phyloP scores from a whole-genome alignment of 2,329 filamentous ascomycete species.

The Phaeosphaeriaceae sp. region DNA sequence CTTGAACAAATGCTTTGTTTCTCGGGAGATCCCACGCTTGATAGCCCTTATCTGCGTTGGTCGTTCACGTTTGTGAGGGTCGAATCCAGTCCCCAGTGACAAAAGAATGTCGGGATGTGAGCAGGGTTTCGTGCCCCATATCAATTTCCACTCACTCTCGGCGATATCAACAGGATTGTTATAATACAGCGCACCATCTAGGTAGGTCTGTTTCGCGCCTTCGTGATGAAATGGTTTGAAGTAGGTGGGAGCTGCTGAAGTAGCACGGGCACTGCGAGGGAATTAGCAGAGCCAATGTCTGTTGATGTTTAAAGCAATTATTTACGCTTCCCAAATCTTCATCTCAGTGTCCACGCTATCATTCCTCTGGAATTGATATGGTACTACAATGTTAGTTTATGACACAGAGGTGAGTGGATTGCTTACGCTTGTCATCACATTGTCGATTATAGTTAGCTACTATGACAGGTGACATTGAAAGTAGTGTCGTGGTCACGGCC shows the following conservation, averaged over 20 bases:
- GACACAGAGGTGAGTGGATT: not conserved
- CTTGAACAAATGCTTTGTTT: not conserved
- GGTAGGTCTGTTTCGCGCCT: constrained; percentile 51
- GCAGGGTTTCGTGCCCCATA: constrained; percentile 29
- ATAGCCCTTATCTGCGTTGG: not conserved
- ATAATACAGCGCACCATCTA: constrained; percentile 54
- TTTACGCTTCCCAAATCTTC: constrained; percentile 55
- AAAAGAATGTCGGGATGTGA: constrained; percentile 27
- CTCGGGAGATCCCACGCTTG: not conserved
- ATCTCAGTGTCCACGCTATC: constrained; percentile 50
- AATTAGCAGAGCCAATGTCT: not conserved
- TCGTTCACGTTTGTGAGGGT: not conserved
- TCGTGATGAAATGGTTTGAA: constrained; percentile 56
- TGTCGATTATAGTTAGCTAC: constrained; percentile 55
- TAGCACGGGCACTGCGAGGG: constrained; percentile 50
- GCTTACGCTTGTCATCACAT: constrained; percentile 2
- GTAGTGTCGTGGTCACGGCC: constrained; percentile 50
- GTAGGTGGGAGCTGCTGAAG: constrained; percentile 53
- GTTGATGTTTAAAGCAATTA: not conserved
- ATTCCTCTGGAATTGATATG: constrained; percentile 24
- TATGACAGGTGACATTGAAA: constrained; percentile 46
- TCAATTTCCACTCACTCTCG: constrained; percentile 49
- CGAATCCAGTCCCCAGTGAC: constrained; percentile 10
- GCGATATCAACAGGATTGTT: constrained; percentile 57
- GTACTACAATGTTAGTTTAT: constrained; percentile 46